phyloP scores from a whole-genome alignment of 192 early-diverging fungal genomes.

The Martensiomyces pterosporus region DNA sequence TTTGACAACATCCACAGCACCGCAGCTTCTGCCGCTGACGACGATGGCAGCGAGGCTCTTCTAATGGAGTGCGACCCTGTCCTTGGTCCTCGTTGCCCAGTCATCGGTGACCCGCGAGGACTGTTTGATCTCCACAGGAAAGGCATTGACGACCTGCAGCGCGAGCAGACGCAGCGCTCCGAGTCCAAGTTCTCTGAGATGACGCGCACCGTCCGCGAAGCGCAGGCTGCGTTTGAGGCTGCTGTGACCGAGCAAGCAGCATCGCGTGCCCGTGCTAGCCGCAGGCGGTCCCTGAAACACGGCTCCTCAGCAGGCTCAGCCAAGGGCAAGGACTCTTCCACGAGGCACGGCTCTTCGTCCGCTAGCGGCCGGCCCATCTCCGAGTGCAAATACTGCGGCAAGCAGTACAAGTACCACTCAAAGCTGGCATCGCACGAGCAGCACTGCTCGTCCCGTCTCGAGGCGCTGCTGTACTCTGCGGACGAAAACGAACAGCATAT shows the following conservation, averaged over 20 bases:
- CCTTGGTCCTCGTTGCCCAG: conserved; percentile 42
- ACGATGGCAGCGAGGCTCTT: conserved; percentile 5
- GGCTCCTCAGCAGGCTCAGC: background rate
- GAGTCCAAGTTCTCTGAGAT: conserved; percentile 14
- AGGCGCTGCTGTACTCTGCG: conserved; percentile 49
- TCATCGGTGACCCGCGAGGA: conserved; percentile 40
- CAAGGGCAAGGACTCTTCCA: background rate
- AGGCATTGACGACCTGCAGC: conserved; percentile 10
- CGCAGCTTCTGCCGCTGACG: background rate
- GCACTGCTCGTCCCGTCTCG: conserved; percentile 52
- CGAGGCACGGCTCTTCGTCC: too few relatives aligned
- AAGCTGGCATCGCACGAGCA: conserved; percentile 59
- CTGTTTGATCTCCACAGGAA: conserved; percentile 19
- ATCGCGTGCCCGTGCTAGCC: conserved; percentile 2
- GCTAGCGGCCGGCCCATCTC: conserved; percentile 36
- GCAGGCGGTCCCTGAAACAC: background rate
- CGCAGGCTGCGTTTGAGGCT: conserved; percentile 29
- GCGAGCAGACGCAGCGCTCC: conserved; percentile 16
- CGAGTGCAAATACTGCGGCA: conserved; percentile 59
- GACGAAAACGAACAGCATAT: conserved; percentile 51
- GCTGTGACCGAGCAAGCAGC: conserved; percentile 19
- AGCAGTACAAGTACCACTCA: conserved; percentile 58
- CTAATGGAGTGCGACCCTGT: conserved; percentile 35
- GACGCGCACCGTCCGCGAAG: conserved; percentile 18
- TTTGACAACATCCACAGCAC: conserved; percentile 33